Evolutionary conservation across 495 filamentous ascomycete species (phyloP).

Genomic region (Lichina pygmaea): DNA sequence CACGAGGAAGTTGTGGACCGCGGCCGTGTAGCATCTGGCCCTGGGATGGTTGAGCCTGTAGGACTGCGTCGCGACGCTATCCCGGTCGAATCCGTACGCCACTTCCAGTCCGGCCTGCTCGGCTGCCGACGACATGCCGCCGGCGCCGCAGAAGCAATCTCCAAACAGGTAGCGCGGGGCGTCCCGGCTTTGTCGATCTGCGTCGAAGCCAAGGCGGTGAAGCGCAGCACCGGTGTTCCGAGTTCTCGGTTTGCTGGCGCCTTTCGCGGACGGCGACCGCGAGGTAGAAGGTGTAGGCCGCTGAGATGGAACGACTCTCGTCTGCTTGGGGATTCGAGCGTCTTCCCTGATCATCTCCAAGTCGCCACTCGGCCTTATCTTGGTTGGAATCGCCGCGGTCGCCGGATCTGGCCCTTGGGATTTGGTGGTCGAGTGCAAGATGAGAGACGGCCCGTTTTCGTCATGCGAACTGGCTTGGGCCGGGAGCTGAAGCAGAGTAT

Average conservation of each 20-base stretch:
- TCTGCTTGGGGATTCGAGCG: background rate
- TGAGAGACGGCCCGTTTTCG: no score
- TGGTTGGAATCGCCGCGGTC: no score
- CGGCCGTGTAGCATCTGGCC: slow-evolving; percentile 15
- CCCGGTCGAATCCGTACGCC: slow-evolving; percentile 35
- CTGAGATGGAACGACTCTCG: no score
- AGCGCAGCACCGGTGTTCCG: background rate
- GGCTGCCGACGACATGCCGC: slow-evolving; percentile 49
- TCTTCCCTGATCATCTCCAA: no score
- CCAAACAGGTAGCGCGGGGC: slow-evolving; percentile 28
- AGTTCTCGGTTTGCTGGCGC: background rate
- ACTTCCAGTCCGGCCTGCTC: slow-evolving; percentile 28
- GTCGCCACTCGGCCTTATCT: no score
- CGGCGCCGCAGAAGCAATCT: slow-evolving; percentile 53
- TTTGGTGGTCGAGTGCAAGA: no score
- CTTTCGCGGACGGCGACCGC: background rate
- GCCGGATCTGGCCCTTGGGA: no score
- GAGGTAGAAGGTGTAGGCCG: background rate
- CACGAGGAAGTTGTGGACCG: slow-evolving; percentile 21
- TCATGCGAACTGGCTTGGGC: no score
- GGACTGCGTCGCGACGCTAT: slow-evolving; percentile 23
- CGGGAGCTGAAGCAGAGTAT: no score
- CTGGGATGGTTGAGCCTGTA: slow-evolving; percentile 31
- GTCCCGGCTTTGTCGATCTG: no score
- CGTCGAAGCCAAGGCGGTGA: no score